Evolutionary conservation across 106 monocot genomes (phyloP), one percentile per base, ranked within the genome.

Genomic region (Allium cepa): DNA sequence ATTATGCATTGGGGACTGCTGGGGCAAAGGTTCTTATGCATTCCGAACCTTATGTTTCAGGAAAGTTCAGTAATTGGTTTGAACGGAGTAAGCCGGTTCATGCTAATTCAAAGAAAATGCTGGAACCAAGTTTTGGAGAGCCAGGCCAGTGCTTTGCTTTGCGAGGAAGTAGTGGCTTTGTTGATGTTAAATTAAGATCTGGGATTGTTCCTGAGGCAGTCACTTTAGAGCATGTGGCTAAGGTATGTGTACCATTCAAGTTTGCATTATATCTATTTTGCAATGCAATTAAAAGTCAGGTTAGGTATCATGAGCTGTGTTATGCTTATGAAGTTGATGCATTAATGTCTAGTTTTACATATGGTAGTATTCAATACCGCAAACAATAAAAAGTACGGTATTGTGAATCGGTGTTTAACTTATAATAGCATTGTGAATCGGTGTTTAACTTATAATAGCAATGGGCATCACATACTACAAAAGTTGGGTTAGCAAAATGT

Each of bases 61-160:
- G 77, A 15, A 91, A 75, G 55, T 11, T 50, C 45, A 61, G 47
- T 50, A 66, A 62, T 28, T 88, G 82, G 85, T 66, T 77, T 52
- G 53, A 66, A 58, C 67, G 64, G 51, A 57, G 63, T 14, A 88
- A 82, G 51, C 75, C 58, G 62, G 70, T 92, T 65, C 78, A 79
- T 76, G 7, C 63, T 45, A 76, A 74, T 71, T 89, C 99, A 0
- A 70, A 85, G 9, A 99, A 99, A 62, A 85, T 99, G 92, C 70
- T 99, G 49, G 87, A 99, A 72, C 93, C 99, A 26, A 93, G 99
- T 74, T 99, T 90, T 78, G 99, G 99, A 8, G 90, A 99, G 57
- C 99, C 99, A 12, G 99, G 99, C 1, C 87, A 87, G 67, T 99
- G 99, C 68, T 99, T 99, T 81, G 63, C 93, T 7, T 59, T 99